These are phyloP conservation scores for Fomitopsis schrenkii DNA, from an alignment of 1,284 basidiomycete species.

Conservation along the genomic window DNA sequence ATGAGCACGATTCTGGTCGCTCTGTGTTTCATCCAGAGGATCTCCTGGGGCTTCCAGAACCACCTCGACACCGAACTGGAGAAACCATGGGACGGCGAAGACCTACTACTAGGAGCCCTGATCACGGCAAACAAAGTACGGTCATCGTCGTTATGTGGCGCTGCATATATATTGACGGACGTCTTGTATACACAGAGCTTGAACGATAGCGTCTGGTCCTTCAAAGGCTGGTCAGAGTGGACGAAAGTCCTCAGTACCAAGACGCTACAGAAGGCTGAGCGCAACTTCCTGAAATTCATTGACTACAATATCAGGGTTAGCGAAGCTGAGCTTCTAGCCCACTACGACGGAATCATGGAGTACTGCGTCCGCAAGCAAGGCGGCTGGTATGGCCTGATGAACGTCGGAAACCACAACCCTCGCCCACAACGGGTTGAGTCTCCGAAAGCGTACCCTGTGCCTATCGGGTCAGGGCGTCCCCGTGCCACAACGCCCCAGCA, in stretches of 20 bases:
- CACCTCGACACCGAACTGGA: constrained; percentile 38
- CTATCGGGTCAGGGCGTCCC: not conserved
- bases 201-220: constrained; percentile 30
- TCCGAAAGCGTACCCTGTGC: not conserved
- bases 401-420: not conserved
- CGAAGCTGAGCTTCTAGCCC: constrained; percentile 7
- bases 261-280: constrained; percentile 8
- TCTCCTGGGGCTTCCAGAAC: constrained; percentile 44
- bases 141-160: not conserved
- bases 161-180: not conserved
- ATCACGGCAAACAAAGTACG: constrained; percentile 62
- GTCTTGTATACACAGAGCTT: constrained; percentile 43
- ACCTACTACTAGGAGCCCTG: constrained; percentile 62
- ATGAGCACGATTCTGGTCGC: constrained; percentile 50
- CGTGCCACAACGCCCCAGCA: not conserved
- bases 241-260: constrained; percentile 3
- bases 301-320: constrained; percentile 9
- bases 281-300: constrained; percentile 12
- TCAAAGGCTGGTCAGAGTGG: not conserved
- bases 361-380: not conserved
- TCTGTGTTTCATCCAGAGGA: constrained; percentile 56
- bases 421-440: not conserved
- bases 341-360: constrained; percentile 9
- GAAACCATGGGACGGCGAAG: constrained; percentile 62
- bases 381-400: not conserved